These are phyloP conservation scores for Botrytis aclada DNA, from an alignment of 2,329 filamentous ascomycete species.

Conservation along the genomic window DNA sequence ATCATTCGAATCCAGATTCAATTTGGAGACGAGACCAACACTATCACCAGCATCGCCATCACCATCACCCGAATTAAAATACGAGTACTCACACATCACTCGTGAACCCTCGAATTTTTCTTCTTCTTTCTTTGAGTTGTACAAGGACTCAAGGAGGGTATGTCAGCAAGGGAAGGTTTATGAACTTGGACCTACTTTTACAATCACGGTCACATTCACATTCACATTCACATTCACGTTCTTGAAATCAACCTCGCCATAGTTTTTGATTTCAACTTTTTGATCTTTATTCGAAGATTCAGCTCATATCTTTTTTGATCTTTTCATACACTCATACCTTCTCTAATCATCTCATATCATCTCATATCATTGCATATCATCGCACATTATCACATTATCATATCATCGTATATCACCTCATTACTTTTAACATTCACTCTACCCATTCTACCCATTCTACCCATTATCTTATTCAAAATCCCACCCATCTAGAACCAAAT, in stretches of 20 bases:
- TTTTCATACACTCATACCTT: too few relatives aligned
- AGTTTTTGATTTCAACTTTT: background rate
- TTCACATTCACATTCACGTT: too few relatives aligned
- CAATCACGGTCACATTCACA: background rate
- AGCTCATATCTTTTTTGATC: background rate
- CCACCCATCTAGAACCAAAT: background rate
- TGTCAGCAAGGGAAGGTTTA: background rate
- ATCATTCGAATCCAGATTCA: background rate
- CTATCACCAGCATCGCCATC: too few relatives aligned
- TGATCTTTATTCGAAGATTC: background rate
- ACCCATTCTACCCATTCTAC: too few relatives aligned
- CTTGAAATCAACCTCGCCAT: background rate
- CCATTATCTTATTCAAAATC: background rate
- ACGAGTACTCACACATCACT: conserved; percentile 1
- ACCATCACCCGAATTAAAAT: background rate
- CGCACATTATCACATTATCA: too few relatives aligned
- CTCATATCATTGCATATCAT: background rate
- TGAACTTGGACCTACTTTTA: background rate
- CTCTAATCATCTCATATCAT: background rate
- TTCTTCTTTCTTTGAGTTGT: background rate
- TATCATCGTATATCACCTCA: too few relatives aligned
- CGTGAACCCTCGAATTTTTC: background rate
- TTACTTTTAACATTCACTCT: background rate
- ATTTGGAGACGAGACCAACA: background rate
- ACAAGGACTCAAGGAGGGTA: background rate